Percentiles rank a stretch among this genome's conserved stretches.
Evolutionary conservation across 2,329 filamentous ascomycete genomes (phyloP).

Genomic region (Calonectria pseudoturangicola): DNA sequence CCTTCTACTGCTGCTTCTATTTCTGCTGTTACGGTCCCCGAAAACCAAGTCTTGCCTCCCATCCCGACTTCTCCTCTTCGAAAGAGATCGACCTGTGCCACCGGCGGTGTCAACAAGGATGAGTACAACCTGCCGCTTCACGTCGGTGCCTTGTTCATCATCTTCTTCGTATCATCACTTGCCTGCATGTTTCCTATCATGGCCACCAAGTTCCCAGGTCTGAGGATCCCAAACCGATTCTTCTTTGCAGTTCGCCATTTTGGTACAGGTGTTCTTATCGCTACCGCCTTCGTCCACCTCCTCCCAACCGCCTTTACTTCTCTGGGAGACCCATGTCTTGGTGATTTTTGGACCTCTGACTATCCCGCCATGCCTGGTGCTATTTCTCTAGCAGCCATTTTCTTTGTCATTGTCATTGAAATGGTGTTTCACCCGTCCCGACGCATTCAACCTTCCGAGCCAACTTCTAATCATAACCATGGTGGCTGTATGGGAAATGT

Average conservation of each 20-base stretch:
- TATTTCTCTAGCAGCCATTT: conserved; percentile 85
- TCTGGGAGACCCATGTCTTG: conserved; percentile 80
- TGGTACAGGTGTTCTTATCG: conserved; percentile 83
- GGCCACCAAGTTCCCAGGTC: conserved; percentile 69
- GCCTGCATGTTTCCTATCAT: conserved; percentile 73
- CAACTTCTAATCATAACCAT: conserved; percentile 25
- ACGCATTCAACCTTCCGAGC: conserved; percentile 51
- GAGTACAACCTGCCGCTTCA: conserved; percentile 75
- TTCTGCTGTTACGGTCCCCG: conserved; percentile 22
- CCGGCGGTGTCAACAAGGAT: conserved; percentile 55
- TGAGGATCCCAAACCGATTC: conserved; percentile 73
- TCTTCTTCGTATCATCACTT: conserved; percentile 68
- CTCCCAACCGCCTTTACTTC: conserved; percentile 80
- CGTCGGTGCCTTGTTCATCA: conserved; percentile 73
- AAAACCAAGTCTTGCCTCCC: conserved; percentile 35
- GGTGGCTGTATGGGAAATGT: conserved; percentile 53
- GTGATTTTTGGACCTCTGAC: conserved; percentile 82
- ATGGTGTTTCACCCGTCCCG: conserved; percentile 75
- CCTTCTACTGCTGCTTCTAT: conserved; percentile 32
- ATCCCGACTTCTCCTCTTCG: conserved; percentile 42
- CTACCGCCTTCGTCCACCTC: conserved; percentile 87
- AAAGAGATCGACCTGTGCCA: conserved; percentile 56
- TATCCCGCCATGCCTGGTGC: conserved; percentile 88
- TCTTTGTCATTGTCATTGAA: conserved; percentile 88
- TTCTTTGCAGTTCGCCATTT: conserved; percentile 80